Conservation (phyloP, 805 yeast genomes). For the Pichia insulana region DNA sequence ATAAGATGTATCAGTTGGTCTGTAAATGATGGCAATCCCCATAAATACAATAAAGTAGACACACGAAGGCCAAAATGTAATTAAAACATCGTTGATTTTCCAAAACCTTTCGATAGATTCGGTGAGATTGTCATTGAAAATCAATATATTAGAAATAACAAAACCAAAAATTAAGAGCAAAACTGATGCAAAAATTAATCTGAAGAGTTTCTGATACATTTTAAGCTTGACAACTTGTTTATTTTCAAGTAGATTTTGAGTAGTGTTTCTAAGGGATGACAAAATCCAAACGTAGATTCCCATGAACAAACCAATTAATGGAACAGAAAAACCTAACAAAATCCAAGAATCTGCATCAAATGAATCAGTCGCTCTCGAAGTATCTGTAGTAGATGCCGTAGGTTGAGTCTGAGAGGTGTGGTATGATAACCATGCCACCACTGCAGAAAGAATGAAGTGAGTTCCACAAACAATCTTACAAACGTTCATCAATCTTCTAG, state of each 20-base stretch:
- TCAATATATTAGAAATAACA: conserved; percentile 57
- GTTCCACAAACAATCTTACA: conserved; percentile 51
- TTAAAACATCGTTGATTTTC: conserved; percentile 81
- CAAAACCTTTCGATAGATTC: conserved; percentile 81
- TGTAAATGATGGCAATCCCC: conserved; percentile 85
- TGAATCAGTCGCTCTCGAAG: conserved; percentile 37
- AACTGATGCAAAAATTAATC: conserved; percentile 65
- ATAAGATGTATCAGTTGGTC: conserved; percentile 93
- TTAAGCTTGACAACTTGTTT: conserved; percentile 85
- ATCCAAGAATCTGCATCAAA: conserved; percentile 41
- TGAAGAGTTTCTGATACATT: conserved; percentile 75
- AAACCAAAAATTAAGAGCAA: conserved; percentile 64
- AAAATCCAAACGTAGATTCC: conserved; percentile 69
- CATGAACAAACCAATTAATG: conserved; percentile 61
- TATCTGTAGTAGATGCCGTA: conserved; percentile 24
- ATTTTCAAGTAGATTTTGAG: conserved; percentile 65
- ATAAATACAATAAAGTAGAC: conserved; percentile 79
- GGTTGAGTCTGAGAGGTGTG: conserved; percentile 28
- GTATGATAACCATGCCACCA: conserved; percentile 42
- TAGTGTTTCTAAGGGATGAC: conserved; percentile 65
- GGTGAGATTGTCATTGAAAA: conserved; percentile 63
- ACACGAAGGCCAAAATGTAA: conserved; percentile 93
- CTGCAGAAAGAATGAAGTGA: conserved; percentile 47
- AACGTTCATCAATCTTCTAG: conserved; percentile 63
- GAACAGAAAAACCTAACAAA: conserved; percentile 51